These are phyloP conservation scores for Epichloe amarillans DNA, from an alignment of 2,329 filamentous ascomycete species.

Conservation along the genomic window DNA sequence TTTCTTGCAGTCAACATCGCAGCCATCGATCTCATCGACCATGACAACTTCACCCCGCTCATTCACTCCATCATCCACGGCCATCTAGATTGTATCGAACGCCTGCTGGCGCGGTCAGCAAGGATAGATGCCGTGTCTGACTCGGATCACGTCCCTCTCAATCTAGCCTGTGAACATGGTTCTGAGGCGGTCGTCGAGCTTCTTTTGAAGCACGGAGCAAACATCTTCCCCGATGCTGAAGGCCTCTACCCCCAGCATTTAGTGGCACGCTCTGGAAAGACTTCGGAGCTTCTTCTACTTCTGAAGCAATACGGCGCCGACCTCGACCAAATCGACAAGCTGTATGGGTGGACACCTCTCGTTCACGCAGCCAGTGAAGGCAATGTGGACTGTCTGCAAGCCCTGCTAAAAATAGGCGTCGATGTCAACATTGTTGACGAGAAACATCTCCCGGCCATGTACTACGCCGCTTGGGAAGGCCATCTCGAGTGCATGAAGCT, in stretches of 20 bases:
- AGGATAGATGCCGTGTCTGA: conserved; percentile 76
- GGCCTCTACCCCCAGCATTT: conserved; percentile 95
- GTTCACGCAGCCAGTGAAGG: conserved; percentile 96
- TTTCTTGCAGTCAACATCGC: conserved; percentile 44
- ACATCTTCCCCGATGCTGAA: conserved; percentile 86
- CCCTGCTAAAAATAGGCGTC: conserved; percentile 65
- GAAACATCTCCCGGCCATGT: conserved; percentile 87
- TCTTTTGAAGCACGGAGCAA: conserved; percentile 65
- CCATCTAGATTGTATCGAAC: conserved; percentile 65
- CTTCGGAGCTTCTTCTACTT: conserved; percentile 63
- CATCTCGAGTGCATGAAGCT: conserved; percentile 90
- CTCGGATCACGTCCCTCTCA: conserved; percentile 84
- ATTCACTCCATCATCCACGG: conserved; percentile 91
- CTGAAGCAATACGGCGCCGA: conserved; percentile 79
- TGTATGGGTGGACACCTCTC: conserved; percentile 94
- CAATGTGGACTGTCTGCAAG: conserved; percentile 76
- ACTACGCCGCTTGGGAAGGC: conserved; percentile 97
- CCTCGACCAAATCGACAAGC: conserved; percentile 82
- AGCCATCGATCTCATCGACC: conserved; percentile 79
- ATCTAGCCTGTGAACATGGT: conserved; percentile 88
- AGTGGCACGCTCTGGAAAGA: conserved; percentile 78
- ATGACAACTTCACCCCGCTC: conserved; percentile 93
- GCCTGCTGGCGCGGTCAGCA: conserved; percentile 64
- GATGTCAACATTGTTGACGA: conserved; percentile 75
- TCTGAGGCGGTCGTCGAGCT: conserved; percentile 74